Base-by-base conservation (phyloP, 306 rosid species). In the Ammopiptanthus mongolicus region DNA sequence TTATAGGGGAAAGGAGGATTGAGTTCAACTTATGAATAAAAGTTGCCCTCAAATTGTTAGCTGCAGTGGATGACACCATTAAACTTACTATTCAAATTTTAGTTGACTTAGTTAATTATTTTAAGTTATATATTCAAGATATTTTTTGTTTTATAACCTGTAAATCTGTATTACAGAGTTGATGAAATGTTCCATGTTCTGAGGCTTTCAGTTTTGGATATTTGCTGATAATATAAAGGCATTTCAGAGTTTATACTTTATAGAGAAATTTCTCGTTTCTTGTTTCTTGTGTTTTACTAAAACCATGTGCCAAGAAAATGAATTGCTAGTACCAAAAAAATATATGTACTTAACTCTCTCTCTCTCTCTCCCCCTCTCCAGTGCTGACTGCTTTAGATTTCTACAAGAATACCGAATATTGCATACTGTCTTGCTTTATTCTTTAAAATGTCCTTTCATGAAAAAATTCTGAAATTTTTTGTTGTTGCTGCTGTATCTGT, bases 1-100 rank as follows among this genome's bases (percentile, higher is more conserved):
- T 73, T 88, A 77, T 75, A 18, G 80, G 33, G 71, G 69, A 39
- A 91, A 86, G 87, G 87, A 78, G 72, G 97, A 91, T 73, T 88
- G 83, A 87, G 65, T 60, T 81, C 55, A 48, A 48, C 55, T 15
- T 48, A 48, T 1, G 9, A n/a, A 48, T 48, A 17, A 48, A 48
- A 48, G 5, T 48, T 48, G 53, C 33, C 62, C 36, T 41, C 22
- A 59, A 65, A 66, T 37, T 39, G 42, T 67, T 50, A 36, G 39
- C 21, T 74, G 25, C 10, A 22, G n/a, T 39, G 36, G 44, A 19
- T 65, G 47, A 39, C 28, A 37, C 5, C 68, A 66, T 19, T 59
- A 12, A 76, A 25, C 8, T 13, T 55, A 17, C 44, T 65, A 34
- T 75, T 75, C 15, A 37, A 33, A 44, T 67, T 67, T 55, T 74